These are phyloP conservation scores for Sclerotinia spermophila DNA, from an alignment of 2,329 filamentous ascomycete genomes.

Conservation along the genomic window DNA sequence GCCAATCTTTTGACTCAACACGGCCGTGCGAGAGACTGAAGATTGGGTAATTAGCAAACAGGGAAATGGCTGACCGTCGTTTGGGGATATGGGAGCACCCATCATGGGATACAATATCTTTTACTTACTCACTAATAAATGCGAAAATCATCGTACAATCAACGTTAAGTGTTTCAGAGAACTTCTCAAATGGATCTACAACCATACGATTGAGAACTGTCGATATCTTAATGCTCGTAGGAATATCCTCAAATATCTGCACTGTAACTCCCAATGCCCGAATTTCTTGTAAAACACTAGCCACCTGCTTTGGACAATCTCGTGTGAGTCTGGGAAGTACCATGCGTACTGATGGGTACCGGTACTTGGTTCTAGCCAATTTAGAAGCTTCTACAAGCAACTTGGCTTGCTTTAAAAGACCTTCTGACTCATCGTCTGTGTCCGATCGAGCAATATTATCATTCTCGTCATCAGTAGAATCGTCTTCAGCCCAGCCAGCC, in stretches of 20 bases:
- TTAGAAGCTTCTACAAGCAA: slow-evolving; percentile 55
- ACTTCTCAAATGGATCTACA: slow-evolving; percentile 39
- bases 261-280: slow-evolving; percentile 44
- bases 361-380: slow-evolving; percentile 55
- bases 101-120: not conserved
- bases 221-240: slow-evolving; percentile 23
- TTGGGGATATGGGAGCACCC: not conserved
- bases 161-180: slow-evolving; percentile 49
- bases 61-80: not conserved
- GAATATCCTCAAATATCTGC: slow-evolving; percentile 33
- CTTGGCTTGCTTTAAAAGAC: slow-evolving; percentile 57
- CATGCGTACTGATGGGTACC: slow-evolving; percentile 55
- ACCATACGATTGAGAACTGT: slow-evolving; percentile 37
- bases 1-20: slow-evolving; percentile 35
- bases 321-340: slow-evolving; percentile 56
- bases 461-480: slow-evolving; percentile 44
- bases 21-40: slow-evolving; percentile 41
- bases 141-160: slow-evolving; percentile 65
- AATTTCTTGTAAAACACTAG: slow-evolving; percentile 53
- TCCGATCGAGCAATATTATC: slow-evolving; percentile 36
- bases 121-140: slow-evolving; percentile 54
- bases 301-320: slow-evolving; percentile 49
- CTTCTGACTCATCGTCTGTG: slow-evolving; percentile 42
- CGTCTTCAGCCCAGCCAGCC: slow-evolving; percentile 55
- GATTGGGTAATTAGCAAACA: slow-evolving; percentile 6